Percentiles rank a stretch among this genome's conserved stretches.
These are phyloP conservation scores for Lachancea lanzarotensis DNA, from an alignment of 805 yeast species.

Conservation along the genomic window DNA sequence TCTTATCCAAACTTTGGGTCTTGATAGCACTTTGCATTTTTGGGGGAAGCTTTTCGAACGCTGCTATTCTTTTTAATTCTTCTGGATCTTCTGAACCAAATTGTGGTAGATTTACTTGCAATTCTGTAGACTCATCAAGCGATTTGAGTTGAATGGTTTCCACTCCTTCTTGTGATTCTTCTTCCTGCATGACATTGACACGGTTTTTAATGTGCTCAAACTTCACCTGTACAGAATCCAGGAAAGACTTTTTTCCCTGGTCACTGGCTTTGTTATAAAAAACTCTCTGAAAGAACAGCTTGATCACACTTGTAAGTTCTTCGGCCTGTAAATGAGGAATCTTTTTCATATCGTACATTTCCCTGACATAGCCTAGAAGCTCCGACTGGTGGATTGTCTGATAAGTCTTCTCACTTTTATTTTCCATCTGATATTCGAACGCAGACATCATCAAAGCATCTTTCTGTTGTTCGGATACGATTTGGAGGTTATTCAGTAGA, in stretches of 20 bases:
- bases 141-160: conserved; percentile 84
- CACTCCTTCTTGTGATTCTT: conserved; percentile 45
- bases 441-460: conserved; percentile 92
- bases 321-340: conserved; percentile 28
- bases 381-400: conserved; percentile 76
- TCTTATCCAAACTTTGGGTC: conserved; percentile 64
- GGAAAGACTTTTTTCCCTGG: conserved; percentile 65
- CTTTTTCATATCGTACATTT: conserved; percentile 34
- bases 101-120: conserved; percentile 64
- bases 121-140: conserved; percentile 73
- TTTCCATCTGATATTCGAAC: conserved; percentile 71
- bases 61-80: conserved; percentile 40
- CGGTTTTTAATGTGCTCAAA: conserved; percentile 68
- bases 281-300: conserved; percentile 61
- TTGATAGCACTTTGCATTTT: conserved; percentile 71
- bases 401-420: conserved; percentile 46
- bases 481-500: conserved; percentile 53
- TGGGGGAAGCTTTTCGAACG: conserved; percentile 51
- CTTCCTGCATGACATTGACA: conserved; percentile 62
- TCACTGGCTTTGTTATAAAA: conserved; percentile 32
- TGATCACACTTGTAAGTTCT: conserved; percentile 42
- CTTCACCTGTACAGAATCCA: conserved; percentile 68
- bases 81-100: conserved; percentile 43
- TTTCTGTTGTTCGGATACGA: conserved; percentile 76
- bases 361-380: conserved; percentile 62